A percentile compares a stretch with the other conserved stretches of the same genome.
Evolutionary conservation across 1,284 basidiomycete species (phyloP).

Genomic region (Ustanciosporium gigantosporum): DNA sequence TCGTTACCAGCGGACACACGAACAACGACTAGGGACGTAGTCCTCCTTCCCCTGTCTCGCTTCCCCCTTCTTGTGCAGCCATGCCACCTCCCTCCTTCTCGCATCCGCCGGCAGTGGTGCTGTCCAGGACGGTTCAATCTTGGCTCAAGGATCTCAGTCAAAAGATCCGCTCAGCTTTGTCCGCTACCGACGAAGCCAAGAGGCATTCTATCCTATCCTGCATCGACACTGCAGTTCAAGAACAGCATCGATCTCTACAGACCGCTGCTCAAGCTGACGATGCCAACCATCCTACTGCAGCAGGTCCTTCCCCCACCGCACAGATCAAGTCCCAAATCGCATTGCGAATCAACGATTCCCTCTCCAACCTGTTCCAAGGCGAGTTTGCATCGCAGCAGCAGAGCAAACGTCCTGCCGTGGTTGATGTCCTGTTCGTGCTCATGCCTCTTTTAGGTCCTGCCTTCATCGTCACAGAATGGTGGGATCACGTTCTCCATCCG

Average conservation of each 20-base stretch:
- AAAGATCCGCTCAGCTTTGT: constrained; percentile 22
- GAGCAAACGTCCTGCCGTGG: constrained; percentile 26
- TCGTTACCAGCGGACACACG: not conserved
- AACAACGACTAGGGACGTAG: not conserved
- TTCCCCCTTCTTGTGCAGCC: not conserved
- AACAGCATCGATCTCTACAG: constrained; percentile 14
- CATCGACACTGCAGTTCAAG: constrained; percentile 21
- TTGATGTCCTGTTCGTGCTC: constrained; percentile 42
- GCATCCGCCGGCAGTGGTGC: constrained; percentile 26
- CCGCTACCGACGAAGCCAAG: constrained; percentile 14
- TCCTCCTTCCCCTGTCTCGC: not conserved
- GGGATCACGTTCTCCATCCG: constrained; percentile 52
- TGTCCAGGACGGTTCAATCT: constrained; percentile 24
- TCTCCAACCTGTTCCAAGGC: constrained; percentile 26
- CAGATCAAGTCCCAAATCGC: constrained; percentile 42
- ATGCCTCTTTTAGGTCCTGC: constrained; percentile 34
- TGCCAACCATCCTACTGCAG: constrained; percentile 19
- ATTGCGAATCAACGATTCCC: constrained; percentile 28
- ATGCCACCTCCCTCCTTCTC: constrained; percentile 44
- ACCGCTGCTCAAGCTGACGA: constrained; percentile 19
- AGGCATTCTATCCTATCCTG: constrained; percentile 15
- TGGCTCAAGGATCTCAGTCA: constrained; percentile 35
- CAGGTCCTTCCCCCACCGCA: constrained; percentile 21
- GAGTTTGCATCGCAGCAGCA: constrained; percentile 36
- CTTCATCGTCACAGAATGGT: constrained; percentile 51